A percentile compares a stretch with the other conserved stretches of the same genome.
Evolutionary conservation across 148 eudicot genomes (phyloP).

Genomic region (Camellia sinensis): DNA sequence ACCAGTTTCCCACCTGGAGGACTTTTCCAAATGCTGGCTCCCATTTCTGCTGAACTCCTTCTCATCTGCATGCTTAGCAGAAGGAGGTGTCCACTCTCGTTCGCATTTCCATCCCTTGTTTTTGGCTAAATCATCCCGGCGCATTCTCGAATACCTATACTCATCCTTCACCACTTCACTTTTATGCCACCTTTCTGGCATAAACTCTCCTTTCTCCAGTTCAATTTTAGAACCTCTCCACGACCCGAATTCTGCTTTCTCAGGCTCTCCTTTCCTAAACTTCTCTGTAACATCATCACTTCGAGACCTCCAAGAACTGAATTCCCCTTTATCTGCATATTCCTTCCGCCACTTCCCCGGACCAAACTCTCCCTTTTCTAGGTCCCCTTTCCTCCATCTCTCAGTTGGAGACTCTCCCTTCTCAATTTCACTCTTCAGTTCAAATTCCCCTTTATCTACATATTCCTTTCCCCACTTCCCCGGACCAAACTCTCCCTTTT

Average conservation of each 20-base stretch:
- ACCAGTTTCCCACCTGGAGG: conserved; percentile 57
- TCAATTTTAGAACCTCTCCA: conserved; percentile 55
- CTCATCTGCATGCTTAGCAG: conserved; percentile 52
- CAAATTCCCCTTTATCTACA: conserved; percentile 35
- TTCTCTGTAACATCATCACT: conserved; percentile 25
- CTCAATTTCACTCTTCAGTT: not conserved
- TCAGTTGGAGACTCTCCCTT: conserved; percentile 33
- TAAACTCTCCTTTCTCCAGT: conserved; percentile 74
- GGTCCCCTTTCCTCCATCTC: conserved; percentile 45
- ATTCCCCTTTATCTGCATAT: conserved; percentile 38
- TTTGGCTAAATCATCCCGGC: conserved; percentile 29
- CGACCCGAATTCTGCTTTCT: conserved; percentile 29
- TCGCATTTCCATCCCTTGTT: conserved; percentile 32
- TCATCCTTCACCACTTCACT: conserved; percentile 43
- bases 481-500: conserved; percentile 43
- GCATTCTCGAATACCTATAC: conserved; percentile 32
- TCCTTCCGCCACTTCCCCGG: conserved; percentile 47
- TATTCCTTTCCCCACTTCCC: conserved; percentile 49
- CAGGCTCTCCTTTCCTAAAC: too few species aligned
- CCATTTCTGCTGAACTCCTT: conserved; percentile 53
- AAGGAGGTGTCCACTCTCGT: conserved; percentile 27
- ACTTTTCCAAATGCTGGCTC: conserved; percentile 43
- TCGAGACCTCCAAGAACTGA: conserved; percentile 43
- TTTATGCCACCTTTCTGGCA: conserved; percentile 60
- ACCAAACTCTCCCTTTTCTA: conserved; percentile 44